These are phyloP conservation scores for Fusarium sp. DNA, from an alignment of 2,329 filamentous ascomycete species.

Conservation along the genomic window DNA sequence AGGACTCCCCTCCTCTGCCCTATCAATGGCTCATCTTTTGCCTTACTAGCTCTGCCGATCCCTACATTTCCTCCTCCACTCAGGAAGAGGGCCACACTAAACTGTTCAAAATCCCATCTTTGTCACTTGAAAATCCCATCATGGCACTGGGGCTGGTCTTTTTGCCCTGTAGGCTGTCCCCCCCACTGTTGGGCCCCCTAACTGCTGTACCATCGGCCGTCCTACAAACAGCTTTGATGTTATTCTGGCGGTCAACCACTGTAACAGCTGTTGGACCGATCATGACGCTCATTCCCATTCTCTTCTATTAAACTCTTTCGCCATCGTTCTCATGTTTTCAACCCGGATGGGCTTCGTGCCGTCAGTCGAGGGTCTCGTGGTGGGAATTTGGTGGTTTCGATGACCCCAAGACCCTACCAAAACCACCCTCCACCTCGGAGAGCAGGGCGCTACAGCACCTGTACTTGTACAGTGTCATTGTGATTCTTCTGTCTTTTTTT, in stretches of 20 bases:
- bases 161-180: not conserved
- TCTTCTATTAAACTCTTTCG: not conserved
- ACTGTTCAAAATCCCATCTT: conserved; percentile 33
- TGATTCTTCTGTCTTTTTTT: not conserved
- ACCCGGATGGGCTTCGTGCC: not conserved
- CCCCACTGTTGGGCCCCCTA: not conserved
- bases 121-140: conserved; percentile 22
- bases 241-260: too few relatives aligned
- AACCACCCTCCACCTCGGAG: conserved; percentile 6
- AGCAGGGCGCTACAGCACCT: not conserved
- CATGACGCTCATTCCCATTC: not conserved
- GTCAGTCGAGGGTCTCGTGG: conserved; percentile 19
- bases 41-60: conserved; percentile 31
- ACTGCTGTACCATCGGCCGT: too few relatives aligned
- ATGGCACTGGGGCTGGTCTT: not conserved
- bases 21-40: conserved; percentile 16
- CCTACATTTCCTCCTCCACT: too few relatives aligned
- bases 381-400: conserved; percentile 11
- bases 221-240: too few relatives aligned
- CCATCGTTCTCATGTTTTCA: not conserved
- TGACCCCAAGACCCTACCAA: conserved; percentile 23
- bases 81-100: conserved; percentile 5
- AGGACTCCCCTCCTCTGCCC: conserved; percentile 4
- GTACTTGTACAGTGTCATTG: too few relatives aligned
- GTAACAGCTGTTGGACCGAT: too few relatives aligned